Base-by-base conservation (phyloP, 208 protist species). In the Willaertia magna region DNA sequence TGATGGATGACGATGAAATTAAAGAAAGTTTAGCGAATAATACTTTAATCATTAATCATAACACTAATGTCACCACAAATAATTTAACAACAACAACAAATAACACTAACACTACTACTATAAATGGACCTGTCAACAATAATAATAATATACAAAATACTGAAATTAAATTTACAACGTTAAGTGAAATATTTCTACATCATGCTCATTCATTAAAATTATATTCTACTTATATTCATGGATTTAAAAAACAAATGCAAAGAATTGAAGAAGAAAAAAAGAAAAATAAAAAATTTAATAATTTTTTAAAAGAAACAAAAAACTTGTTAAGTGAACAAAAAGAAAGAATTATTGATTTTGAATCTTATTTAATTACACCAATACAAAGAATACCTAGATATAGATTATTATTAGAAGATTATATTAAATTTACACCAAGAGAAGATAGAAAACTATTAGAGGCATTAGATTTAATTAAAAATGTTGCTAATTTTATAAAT, bases 331-430 rank as follows among this genome's bases (percentile, higher is more conserved):
- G 44, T n/a, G 39, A 40, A n/a, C 67, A 76, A 44, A 34, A 34
- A 20, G 67, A 76, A 11, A 40, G 67, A 44, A 44, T 76, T 44
- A 76, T 34, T 44, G 34, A 76, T 20, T 44, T 76, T 12, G 39
- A 76, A 43, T 26, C 14, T 55, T 83, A 83, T 55, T n/a, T 83
- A 12, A 83, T 83, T 40, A 4, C 43, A 16, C 78, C 78, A 39
- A 83, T 83, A 14, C 78, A 83, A 55, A 14, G 78, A 39, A 83
- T 83, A 40, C 78, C 78, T 34, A 30, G 78, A 40, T 83, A 83
- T 55, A 40, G 47, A 44, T 26, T 83, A 3, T n/a, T 83, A 16
- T 43, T 83, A 4, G 22, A 55, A 83, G 78, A 83, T 83, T 55
- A 55, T 6, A 83, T 83, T n/a, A 48, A 83, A 39, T 26, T 59